phyloP scores from a whole-genome alignment of 2,329 filamentous ascomycete species.

The Sclerotinia subarctica region DNA sequence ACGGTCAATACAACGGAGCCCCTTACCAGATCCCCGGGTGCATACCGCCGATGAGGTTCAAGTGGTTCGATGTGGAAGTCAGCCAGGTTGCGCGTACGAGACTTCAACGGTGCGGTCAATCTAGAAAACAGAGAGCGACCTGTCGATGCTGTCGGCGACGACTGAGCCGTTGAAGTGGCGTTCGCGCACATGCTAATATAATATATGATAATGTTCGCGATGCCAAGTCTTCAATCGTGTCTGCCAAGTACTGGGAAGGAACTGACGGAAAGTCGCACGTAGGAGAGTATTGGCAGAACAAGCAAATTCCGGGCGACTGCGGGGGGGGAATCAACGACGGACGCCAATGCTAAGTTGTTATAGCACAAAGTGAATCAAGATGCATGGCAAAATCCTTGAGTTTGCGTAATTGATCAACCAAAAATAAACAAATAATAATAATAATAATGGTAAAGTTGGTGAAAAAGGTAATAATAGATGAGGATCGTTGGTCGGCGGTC shows the following conservation, averaged over 20 bases:
- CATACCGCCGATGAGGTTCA: constrained; percentile 75
- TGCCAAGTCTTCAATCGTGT: constrained; percentile 26
- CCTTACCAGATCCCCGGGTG: constrained; percentile 68
- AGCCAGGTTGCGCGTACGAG: constrained; percentile 60
- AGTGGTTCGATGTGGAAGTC: constrained; percentile 77
- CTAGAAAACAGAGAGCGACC: constrained; percentile 40
- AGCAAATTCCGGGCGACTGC: constrained; percentile 13
- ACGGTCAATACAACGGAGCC: constrained; percentile 71
- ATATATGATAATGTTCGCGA: constrained; percentile 25
- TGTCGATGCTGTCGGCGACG: constrained; percentile 30
- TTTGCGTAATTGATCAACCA: neutral
- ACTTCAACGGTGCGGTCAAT: constrained; percentile 45
- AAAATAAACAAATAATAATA: neutral
- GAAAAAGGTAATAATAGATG: neutral
- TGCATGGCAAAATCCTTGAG: constrained; percentile 13
- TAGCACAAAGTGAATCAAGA: constrained; percentile 13
- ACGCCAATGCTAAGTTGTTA: constrained; percentile 14
- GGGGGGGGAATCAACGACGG: constrained; percentile 17
- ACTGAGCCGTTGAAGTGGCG: constrained; percentile 33
- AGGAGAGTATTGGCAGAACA: constrained; percentile 15
- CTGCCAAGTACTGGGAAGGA: constrained; percentile 32
- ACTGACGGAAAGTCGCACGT: constrained; percentile 18
- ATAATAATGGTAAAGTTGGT: neutral
- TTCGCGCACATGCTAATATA: constrained; percentile 37
- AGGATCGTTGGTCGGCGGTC: neutral